Conservation (phyloP, 2,329 filamentous ascomycete genomes). For the Hymenoscyphus scutula region DNA sequence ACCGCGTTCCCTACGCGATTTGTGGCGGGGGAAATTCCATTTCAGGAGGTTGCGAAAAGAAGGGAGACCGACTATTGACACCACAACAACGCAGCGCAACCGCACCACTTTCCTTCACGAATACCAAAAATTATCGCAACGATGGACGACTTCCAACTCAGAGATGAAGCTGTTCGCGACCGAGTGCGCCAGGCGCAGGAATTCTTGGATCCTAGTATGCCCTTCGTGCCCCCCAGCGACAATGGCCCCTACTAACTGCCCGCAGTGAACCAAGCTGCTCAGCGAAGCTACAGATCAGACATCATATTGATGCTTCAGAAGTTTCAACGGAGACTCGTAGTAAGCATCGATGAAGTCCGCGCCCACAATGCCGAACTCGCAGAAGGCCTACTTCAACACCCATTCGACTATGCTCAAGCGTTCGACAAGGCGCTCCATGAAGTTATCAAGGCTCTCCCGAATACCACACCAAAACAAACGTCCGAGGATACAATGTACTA, state of each 20-base stretch:
- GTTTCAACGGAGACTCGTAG: conserved; percentile 61
- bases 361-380: conserved; percentile 83
- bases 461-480: conserved; percentile 72
- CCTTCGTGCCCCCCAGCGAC: background rate
- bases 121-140: conserved; percentile 5
- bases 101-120: background rate
- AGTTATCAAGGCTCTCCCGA: conserved; percentile 76
- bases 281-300: conserved; percentile 78
- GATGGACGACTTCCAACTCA: conserved; percentile 71
- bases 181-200: conserved; percentile 85
- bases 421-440: conserved; percentile 91
- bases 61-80: background rate
- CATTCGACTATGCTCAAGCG: conserved; percentile 84
- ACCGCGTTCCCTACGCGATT: background rate
- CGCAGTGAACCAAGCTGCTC: conserved; percentile 26
- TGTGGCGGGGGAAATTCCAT: background rate
- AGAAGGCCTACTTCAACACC: conserved; percentile 71
- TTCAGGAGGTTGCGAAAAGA: background rate
- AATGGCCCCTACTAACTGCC: conserved; percentile 29
- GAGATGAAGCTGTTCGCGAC: conserved; percentile 81
- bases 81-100: background rate
- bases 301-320: conserved; percentile 76
- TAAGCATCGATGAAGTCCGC: conserved; percentile 88
- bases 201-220: conserved; percentile 88
- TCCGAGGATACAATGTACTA: conserved; percentile 84